Evolutionary conservation across 192 early-diverging fungal species (phyloP).

Genomic region (Coemansia asiatica): DNA sequence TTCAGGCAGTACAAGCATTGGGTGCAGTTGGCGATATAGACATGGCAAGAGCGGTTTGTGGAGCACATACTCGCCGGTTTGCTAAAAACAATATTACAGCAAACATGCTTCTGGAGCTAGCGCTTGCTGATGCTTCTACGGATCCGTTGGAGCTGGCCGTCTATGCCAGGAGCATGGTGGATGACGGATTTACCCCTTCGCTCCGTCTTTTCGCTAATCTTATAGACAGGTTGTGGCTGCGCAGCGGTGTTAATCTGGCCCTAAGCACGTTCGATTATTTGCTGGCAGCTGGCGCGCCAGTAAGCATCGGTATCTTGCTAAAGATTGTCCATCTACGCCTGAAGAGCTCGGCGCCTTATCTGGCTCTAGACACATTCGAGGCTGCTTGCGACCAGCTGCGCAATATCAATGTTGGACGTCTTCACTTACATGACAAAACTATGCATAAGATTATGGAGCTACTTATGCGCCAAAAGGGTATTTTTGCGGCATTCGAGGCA

Average conservation of each 20-base stretch:
- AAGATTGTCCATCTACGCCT: conserved; percentile 17
- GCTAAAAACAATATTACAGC: conserved; percentile 39
- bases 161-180: conserved; percentile 12
- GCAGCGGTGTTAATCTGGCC: conserved; percentile 16
- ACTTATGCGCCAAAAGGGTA: conserved; percentile 21
- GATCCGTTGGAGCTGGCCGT: conserved; percentile 7
- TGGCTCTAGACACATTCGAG: conserved; percentile 17
- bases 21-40: conserved; percentile 4
- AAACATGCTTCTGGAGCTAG: conserved; percentile 26
- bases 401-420: conserved; percentile 8
- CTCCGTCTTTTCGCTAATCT: conserved; percentile 8
- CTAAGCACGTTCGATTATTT: conserved; percentile 21
- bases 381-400: conserved; percentile 16
- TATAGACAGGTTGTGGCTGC: conserved; percentile 17
- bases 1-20: conserved; percentile 17
- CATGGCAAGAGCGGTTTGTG: conserved; percentile 5
- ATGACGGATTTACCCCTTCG: conserved; percentile 29
- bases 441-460: conserved; percentile 7
- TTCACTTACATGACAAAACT: conserved; percentile 6
- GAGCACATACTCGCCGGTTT: conserved; percentile 7
- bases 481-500: conserved; percentile 20
- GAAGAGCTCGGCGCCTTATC: not conserved
- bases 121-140: conserved; percentile 2
- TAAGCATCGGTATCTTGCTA: conserved; percentile 12
- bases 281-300: conserved; percentile 18